These are phyloP conservation scores for Ettlia oleoabundans DNA, from an alignment of 139 green algal genomes.

Conservation along the genomic window DNA sequence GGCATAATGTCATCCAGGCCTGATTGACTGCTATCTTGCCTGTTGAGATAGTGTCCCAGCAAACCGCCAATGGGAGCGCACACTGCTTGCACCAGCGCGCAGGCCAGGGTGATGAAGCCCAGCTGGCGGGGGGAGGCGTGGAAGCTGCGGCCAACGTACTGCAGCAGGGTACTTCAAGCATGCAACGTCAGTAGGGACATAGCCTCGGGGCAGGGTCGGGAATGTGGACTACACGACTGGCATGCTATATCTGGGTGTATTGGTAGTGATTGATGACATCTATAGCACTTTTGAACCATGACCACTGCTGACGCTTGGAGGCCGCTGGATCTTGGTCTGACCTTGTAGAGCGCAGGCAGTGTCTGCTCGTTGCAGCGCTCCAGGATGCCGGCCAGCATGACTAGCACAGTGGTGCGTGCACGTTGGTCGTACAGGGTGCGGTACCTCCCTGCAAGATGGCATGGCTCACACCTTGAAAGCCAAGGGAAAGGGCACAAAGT, in stretches of 20 bases:
- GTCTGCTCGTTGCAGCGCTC: conserved; percentile 49
- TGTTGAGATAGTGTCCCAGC: conserved; percentile 56
- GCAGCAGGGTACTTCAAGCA: too few species aligned
- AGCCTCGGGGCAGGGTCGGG: too few species aligned
- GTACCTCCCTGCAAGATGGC: neutral
- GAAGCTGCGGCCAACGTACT: conserved; percentile 41
- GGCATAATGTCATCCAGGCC: too few species aligned
- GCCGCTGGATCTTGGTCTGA: too few species aligned
- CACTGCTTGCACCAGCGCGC: conserved; percentile 38
- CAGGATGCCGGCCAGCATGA: conserved; percentile 37
- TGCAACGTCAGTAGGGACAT: too few species aligned
- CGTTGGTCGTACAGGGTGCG: conserved; percentile 46
- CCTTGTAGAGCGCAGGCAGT: conserved; percentile 36
- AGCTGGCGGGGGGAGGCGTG: conserved; percentile 39
- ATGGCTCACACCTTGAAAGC: too few species aligned
- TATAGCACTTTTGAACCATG: too few species aligned
- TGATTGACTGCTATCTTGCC: conserved; percentile 15
- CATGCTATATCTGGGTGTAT: too few species aligned
- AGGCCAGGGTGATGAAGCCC: conserved; percentile 42
- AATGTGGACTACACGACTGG: too few species aligned
- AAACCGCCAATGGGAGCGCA: conserved; percentile 34
- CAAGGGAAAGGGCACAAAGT: neutral
- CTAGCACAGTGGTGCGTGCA: conserved; percentile 42
- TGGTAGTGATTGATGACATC: too few species aligned
- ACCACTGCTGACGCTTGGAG: too few species aligned